These are phyloP conservation scores for Cylindrotheca closterium DNA, from an alignment of 108 stramenopile species.

Conservation along the genomic window DNA sequence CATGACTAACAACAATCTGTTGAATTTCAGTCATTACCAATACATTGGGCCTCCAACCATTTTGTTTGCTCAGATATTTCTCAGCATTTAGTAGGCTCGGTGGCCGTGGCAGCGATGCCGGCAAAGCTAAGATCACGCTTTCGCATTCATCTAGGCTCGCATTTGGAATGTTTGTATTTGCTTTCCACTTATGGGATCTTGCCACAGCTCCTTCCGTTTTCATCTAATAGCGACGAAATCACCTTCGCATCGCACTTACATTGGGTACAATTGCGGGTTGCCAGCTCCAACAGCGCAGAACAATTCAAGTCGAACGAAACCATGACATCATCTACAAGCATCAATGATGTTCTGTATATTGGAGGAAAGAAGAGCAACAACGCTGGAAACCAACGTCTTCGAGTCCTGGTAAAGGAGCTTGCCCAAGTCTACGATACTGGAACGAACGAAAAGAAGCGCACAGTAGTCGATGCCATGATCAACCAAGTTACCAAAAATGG, in stretches of 20 bases:
- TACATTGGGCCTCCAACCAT: not conserved
- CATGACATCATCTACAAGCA: not conserved
- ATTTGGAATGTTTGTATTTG: slow-evolving; percentile 4
- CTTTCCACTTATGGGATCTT: slow-evolving; percentile 5
- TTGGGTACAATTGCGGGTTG: not conserved
- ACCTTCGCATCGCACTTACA: not conserved
- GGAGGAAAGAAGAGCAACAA: not conserved
- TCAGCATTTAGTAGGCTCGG: not conserved
- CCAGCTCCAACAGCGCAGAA: not conserved
- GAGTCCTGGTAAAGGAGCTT: not conserved
- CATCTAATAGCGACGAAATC: not conserved
- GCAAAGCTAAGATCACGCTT: not conserved
- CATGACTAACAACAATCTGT: no score
- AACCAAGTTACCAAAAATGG: not conserved
- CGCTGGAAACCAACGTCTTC: slow-evolving; percentile 1
- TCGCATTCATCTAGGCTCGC: slow-evolving; percentile 7
- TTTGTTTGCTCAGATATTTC: not conserved
- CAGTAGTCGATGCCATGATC: not conserved
- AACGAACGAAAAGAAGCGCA: not conserved
- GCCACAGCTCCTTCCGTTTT: not conserved
- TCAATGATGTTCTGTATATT: not conserved
- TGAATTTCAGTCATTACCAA: no score
- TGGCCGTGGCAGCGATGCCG: not conserved
- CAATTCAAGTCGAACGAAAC: not conserved
- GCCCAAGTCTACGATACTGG: not conserved